Percentiles rank a stretch among this genome's conserved stretches.
These are phyloP conservation scores for Eucalyptus caleyi DNA, from an alignment of 345 rosid genomes.

Conservation along the genomic window DNA sequence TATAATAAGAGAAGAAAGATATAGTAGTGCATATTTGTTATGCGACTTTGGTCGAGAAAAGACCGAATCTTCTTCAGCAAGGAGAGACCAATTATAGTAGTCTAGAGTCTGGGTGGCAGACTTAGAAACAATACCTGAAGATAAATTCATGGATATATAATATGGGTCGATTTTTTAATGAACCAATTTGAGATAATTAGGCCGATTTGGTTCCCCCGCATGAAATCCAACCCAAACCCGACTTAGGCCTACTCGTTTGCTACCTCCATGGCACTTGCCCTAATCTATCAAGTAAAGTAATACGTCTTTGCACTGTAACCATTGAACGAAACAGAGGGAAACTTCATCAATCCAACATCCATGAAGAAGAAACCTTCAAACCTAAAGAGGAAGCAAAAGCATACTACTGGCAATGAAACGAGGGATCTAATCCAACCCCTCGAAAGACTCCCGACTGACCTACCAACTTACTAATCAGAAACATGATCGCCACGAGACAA, in stretches of 20 bases:
- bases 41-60: background rate
- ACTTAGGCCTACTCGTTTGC: background rate
- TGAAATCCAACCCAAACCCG: background rate
- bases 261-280: background rate
- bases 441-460: background rate
- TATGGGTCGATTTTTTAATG: background rate
- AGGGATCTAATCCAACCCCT: background rate
- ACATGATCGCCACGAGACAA: background rate
- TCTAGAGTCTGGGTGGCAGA: background rate
- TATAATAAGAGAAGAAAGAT: background rate
- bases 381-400: background rate
- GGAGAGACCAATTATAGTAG: background rate
- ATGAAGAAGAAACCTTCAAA: background rate
- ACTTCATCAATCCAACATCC: background rate
- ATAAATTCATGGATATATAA: background rate
- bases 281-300: background rate
- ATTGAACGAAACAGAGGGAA: background rate
- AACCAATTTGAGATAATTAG: background rate
- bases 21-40: background rate
- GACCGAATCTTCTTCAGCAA: background rate
- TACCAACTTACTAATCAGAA: background rate
- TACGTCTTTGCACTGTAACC: background rate
- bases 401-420: background rate
- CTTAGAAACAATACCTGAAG: background rate
- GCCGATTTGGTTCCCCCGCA: background rate